Base-by-base conservation (phyloP, 768 basidiomycete genomes). In the Boletus edulis region DNA sequence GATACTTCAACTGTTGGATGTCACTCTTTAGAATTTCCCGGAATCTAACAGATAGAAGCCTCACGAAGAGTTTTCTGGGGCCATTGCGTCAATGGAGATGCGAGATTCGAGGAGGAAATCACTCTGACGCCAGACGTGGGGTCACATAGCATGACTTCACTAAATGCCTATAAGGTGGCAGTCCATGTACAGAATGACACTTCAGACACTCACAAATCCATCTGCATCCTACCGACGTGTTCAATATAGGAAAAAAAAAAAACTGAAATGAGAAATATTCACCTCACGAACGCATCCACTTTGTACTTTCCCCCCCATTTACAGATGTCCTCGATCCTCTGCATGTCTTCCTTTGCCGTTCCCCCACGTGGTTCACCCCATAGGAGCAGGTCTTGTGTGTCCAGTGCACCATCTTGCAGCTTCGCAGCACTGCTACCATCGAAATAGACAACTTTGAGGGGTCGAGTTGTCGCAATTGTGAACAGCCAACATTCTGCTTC, bases 91-190 rank as follows among this genome's bases (percentile, higher is more conserved):
- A 31, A 39, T 17, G 29, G 52, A 39, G 31, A 39, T 5, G 46
- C 35, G 11, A 79, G 58, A 39, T 76, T 68, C 5, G 72, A 77
- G 12, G 34, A 75, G n/a, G 79, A 77, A 8, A 76, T 69, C 4
- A 70, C 59, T 11, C 18, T 22, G 37, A 54, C 38, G 11, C 52
- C 52, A 24, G 51, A 55, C 17, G 51, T 34, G 32, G 79, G 75
- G 54, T 80, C 70, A 59, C 80, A 81, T 14, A 54, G 41, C 54
- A 80, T 79, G 15, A 80, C 63, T 62, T 81, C 80, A 54, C 78
- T 80, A 43, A 13, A 27, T 3, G 7, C 11, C 7, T 17, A 2
- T 41, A 4, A 35, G 35, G 32, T 24, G n/a, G 35, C 0, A 11
- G n/a, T 37, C 20, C 8, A 29, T 14, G 18, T 9, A 29, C 10